phyloP scores from a whole-genome alignment of 441 rosid genomes.

The Bocquillonia castaneifolia region DNA sequence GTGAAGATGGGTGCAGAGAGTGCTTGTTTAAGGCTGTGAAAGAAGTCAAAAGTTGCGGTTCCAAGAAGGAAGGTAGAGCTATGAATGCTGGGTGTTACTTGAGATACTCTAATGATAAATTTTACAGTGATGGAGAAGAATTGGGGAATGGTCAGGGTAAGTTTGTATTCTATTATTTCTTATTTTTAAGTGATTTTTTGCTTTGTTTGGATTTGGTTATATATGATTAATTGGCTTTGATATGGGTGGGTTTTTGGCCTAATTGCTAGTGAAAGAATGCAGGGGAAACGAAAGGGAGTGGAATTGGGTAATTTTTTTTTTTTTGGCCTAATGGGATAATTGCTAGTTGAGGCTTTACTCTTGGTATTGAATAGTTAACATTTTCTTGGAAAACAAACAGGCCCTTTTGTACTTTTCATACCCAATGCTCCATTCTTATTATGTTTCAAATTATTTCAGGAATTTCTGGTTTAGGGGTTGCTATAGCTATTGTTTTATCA shows the following conservation, averaged over 20 bases:
- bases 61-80: constrained; percentile 59
- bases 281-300: background rate
- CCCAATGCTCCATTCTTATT: background rate
- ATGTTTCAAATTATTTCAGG: constrained; percentile 34
- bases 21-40: constrained; percentile 56
- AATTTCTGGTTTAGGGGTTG: constrained; percentile 30
- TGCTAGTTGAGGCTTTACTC: background rate
- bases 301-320: no score
- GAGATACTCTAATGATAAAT: constrained; percentile 58
- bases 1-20: constrained; percentile 35
- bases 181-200: background rate
- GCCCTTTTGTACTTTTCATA: no score
- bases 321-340: background rate
- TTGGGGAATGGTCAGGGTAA: constrained; percentile 31
- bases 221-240: no score
- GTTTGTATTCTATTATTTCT: background rate
- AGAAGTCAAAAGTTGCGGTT: constrained; percentile 39
- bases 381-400: constrained; percentile 8
- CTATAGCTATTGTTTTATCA: constrained; percentile 40
- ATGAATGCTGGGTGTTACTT: constrained; percentile 68
- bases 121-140: constrained; percentile 30
- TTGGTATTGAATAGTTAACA: background rate
- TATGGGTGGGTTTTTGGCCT: background rate
- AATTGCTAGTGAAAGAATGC: background rate
- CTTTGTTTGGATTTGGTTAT: background rate